phyloP scores from a whole-genome alignment of 371 early-diverging fungal genomes.

The Mucor indicus region DNA sequence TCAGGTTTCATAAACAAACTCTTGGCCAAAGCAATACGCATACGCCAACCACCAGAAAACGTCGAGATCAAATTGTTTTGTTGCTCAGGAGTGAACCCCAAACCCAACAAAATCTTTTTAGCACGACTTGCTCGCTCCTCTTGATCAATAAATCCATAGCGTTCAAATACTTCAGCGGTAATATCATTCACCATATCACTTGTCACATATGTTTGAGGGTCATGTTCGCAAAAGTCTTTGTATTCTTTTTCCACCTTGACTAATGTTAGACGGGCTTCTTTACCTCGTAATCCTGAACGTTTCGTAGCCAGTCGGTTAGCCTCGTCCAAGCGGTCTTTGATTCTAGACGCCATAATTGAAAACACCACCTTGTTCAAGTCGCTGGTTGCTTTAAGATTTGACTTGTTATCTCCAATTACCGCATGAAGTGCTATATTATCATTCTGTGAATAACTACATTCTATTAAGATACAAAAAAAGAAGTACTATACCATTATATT shows the following conservation, averaged over 20 bases:
- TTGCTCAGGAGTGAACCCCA: slow-evolving; percentile 57
- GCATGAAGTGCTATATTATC: slow-evolving; percentile 31
- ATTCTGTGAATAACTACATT: background rate
- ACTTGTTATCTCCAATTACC: slow-evolving; percentile 27
- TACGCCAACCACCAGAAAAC: slow-evolving; percentile 90
- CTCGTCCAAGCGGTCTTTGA: slow-evolving; percentile 39
- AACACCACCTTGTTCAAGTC: slow-evolving; percentile 27
- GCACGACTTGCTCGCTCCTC: slow-evolving; percentile 60
- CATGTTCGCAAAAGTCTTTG: slow-evolving; percentile 28
- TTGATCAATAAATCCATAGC: slow-evolving; percentile 39
- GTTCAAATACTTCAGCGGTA: slow-evolving; percentile 52
- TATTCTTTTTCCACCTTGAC: slow-evolving; percentile 51
- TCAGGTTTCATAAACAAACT: slow-evolving; percentile 78
- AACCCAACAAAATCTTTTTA: slow-evolving; percentile 53
- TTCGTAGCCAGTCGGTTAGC: slow-evolving; percentile 68
- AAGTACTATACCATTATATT: slow-evolving; percentile 27
- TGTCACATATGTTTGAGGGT: slow-evolving; percentile 41
- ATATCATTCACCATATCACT: slow-evolving; percentile 57
- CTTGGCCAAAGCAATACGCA: slow-evolving; percentile 80
- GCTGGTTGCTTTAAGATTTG: slow-evolving; percentile 3
- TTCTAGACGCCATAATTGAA: slow-evolving; percentile 28
- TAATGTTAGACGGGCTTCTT: slow-evolving; percentile 63
- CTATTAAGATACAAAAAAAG: slow-evolving; percentile 1
- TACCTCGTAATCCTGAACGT: slow-evolving; percentile 79
- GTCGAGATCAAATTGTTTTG: slow-evolving; percentile 38